These are phyloP conservation scores for Dipodascopsis uninucleata DNA, from an alignment of 805 yeast species.

Conservation along the genomic window DNA sequence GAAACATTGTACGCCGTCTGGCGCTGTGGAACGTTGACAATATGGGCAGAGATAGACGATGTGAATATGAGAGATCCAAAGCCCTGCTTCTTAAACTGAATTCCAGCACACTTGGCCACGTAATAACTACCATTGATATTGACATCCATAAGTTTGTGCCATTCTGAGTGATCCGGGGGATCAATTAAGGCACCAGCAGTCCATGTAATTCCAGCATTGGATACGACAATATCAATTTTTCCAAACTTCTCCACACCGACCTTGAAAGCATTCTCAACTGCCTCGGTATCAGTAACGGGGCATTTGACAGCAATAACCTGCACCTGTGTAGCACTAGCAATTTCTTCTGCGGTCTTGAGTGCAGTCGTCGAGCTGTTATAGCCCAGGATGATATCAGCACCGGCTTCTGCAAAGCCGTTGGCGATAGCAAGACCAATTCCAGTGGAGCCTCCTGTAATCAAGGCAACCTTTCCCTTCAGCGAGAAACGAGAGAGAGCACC, in stretches of 20 bases:
- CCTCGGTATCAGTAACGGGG: slow-evolving; percentile 47
- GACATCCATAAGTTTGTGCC: slow-evolving; percentile 18
- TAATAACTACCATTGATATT: slow-evolving; percentile 19
- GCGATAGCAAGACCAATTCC: slow-evolving; percentile 54
- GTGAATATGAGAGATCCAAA: slow-evolving; percentile 40
- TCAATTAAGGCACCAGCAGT: slow-evolving; percentile 20
- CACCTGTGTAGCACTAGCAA: slow-evolving; percentile 58
- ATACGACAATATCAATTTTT: slow-evolving; percentile 24
- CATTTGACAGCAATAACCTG: slow-evolving; percentile 61
- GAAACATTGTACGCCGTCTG: slow-evolving; percentile 53
- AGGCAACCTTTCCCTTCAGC: slow-evolving; percentile 40
- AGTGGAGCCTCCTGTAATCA: slow-evolving; percentile 50
- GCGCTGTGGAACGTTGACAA: slow-evolving; percentile 53
- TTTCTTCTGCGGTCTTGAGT: slow-evolving; percentile 53
- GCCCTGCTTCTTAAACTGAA: slow-evolving; percentile 10
- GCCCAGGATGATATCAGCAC: slow-evolving; percentile 41
- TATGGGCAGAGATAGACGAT: slow-evolving; percentile 52
- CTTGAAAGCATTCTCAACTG: slow-evolving; percentile 47
- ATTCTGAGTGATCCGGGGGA: slow-evolving; percentile 16
- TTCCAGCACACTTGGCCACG: slow-evolving; percentile 70
- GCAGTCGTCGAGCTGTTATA: slow-evolving; percentile 51
- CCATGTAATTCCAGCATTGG: slow-evolving; percentile 28
- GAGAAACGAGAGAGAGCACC: slow-evolving; percentile 21
- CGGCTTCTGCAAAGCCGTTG: slow-evolving; percentile 45
- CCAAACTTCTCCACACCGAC: slow-evolving; percentile 28